Evolutionary conservation across 257 asterid genomes (phyloP).

Genomic region (Solanum clarkiae): DNA sequence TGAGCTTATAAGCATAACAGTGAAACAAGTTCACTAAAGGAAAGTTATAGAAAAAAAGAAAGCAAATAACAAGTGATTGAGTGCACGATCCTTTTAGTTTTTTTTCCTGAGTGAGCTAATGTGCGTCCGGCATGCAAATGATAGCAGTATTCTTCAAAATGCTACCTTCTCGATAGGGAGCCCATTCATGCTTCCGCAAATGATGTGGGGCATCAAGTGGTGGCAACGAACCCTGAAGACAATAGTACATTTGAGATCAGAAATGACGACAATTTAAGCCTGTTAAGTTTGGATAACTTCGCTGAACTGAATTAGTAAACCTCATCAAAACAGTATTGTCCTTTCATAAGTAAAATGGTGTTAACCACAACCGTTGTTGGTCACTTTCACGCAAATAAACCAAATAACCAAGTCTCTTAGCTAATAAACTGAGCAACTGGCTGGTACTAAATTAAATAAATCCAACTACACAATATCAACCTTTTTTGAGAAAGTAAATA

Average conservation of each 20-base stretch:
- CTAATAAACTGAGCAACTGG: not conserved
- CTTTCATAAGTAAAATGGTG: not conserved
- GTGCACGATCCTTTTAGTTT: not conserved
- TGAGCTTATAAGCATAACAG: not conserved
- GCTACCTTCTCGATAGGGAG: conserved; percentile 86
- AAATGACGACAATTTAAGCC: not conserved
- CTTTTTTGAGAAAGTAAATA: not conserved
- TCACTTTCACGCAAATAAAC: not conserved
- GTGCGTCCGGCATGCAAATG: not conserved
- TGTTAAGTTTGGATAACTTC: not conserved
- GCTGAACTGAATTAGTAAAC: not conserved
- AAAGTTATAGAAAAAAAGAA: not conserved
- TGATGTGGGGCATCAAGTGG: conserved; percentile 98
- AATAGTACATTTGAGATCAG: not conserved
- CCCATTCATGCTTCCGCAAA: conserved; percentile 97
- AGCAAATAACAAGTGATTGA: not conserved
- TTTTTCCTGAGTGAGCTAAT: not conserved
- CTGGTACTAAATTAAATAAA: not conserved
- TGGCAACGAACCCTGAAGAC: conserved; percentile 72
- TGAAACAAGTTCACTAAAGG: not conserved
- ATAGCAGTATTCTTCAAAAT: not conserved
- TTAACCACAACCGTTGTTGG: not conserved
- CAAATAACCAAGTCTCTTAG: not conserved
- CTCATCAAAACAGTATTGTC: not conserved
- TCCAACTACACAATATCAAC: not conserved